Evolutionary conservation across 169 alveolate species (phyloP), one percentile per base, ranked within the genome.

Genomic region (Eimeria necatrix): DNA sequence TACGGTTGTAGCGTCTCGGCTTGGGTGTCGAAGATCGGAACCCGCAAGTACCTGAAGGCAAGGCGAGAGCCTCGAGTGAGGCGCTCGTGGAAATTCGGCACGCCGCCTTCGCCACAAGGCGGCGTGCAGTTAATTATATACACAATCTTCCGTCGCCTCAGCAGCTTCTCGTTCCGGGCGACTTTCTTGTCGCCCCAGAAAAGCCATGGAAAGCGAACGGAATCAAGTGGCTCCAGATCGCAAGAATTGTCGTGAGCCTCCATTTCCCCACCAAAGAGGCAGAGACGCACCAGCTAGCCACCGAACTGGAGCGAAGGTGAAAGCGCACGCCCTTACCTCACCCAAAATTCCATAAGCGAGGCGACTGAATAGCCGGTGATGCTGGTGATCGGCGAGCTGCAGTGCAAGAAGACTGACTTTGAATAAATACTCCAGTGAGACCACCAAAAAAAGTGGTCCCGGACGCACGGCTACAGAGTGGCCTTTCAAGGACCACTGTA

Each of bases 81-180:
- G 73, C 86, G 71, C 76, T 87, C 94, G 68, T 95, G 94, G 68
- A 90, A 95, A 73, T 95, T 70, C 20, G 95, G 92, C 80, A 95
- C 93, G 71, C 96, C 96, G 18, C 96, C 96, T 20, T 78, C 93
- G 24, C 80, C 93, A n/a, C 80, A 76, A 12, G 81, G 76, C 0
- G 96, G 96, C 1, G 96, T 95, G 80, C 93, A 78, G 76, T 95
- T 95, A 86, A 95, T 49, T 16, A 95, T 59, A 81, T 95, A 95
- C 14, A 83, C 64, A 51, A 95, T 91, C 70, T 76, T 64, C 51
- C 53, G 94, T 51, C 71, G 71, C 2, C 92, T 74, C 64, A 95
- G 89, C 59, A 83, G 78, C 41, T 83, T 53, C 52, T 60, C 81
- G 87, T 91, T 64, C 71, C 94, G 94, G 4, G 96, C 96, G n/a